These are phyloP conservation scores for Boletus nobilissimus DNA, from an alignment of 1,284 basidiomycete species.

Conservation along the genomic window DNA sequence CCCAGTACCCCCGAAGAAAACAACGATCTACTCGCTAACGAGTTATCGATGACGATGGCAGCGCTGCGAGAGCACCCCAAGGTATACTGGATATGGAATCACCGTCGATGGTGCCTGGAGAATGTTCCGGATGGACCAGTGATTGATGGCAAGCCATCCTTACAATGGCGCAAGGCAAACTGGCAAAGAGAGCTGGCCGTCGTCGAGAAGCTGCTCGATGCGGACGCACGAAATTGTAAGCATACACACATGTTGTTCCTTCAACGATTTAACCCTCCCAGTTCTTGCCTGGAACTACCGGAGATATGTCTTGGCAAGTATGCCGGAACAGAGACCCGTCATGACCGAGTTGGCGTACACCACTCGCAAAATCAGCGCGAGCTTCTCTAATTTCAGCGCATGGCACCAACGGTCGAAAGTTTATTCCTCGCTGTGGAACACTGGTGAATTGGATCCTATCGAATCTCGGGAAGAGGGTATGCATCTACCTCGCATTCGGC, in stretches of 20 bases:
- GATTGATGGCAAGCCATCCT: conserved; percentile 51
- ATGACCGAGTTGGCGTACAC: conserved; percentile 83
- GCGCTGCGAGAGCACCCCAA: conserved; percentile 89
- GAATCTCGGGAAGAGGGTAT: conserved; percentile 74
- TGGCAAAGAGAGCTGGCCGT: conserved; percentile 89
- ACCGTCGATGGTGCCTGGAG: conserved; percentile 92
- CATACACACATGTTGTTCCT: conserved; percentile 7
- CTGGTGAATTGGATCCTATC: conserved; percentile 59
- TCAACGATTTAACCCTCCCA: conserved; percentile 47
- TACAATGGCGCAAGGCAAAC: conserved; percentile 76
- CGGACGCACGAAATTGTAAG: conserved; percentile 91
- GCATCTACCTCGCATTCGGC: conserved; percentile 28
- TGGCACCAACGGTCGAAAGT: conserved; percentile 98
- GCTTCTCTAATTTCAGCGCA: conserved; percentile 98
- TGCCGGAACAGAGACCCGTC: conserved; percentile 66
- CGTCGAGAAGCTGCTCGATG: conserved; percentile 90
- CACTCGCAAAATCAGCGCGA: conserved; percentile 89
- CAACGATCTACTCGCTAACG: conserved; percentile 72
- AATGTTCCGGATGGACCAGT: conserved; percentile 79
- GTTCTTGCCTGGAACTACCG: conserved; percentile 95
- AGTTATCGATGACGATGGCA: conserved; percentile 83
- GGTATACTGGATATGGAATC: conserved; percentile 98
- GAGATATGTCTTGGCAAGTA: conserved; percentile 79
- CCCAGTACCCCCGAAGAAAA: conserved; percentile 69
- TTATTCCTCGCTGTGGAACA: conserved; percentile 74